Evolutionary conservation across 345 rosid species (phyloP).

Genomic region (Corchorus capsularis): DNA sequence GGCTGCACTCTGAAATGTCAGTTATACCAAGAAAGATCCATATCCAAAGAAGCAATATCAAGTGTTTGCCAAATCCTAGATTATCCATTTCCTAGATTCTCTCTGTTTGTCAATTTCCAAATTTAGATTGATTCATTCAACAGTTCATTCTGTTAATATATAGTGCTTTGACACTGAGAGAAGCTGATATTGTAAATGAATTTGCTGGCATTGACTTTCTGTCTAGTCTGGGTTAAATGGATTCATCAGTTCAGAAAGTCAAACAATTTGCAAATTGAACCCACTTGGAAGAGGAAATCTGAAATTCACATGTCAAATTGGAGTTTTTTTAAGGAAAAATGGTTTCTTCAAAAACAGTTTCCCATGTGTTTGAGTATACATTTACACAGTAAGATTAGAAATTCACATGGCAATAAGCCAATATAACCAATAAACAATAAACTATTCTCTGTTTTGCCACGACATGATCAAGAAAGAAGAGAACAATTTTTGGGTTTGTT

Average conservation of each 20-base stretch:
- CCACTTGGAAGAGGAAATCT: neutral
- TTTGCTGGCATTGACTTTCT: conserved; percentile 5
- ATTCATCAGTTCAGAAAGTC: neutral
- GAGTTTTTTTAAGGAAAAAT: neutral
- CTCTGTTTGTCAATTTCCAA: neutral
- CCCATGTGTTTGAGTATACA: conserved; percentile 11
- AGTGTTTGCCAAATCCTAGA: neutral
- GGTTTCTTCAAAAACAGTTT: neutral
- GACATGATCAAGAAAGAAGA: neutral
- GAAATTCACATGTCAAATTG: neutral
- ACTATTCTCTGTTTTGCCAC: neutral
- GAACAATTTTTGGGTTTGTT: neutral
- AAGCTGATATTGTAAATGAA: neutral
- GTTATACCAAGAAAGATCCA: neutral
- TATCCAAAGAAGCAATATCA: neutral
- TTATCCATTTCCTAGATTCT: neutral
- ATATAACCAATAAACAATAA: too few relatives aligned
- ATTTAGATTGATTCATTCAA: neutral
- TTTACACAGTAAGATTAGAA: neutral
- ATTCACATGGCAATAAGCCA: neutral
- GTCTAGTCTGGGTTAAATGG: neutral
- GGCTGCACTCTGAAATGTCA: conserved; percentile 2
- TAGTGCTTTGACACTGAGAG: neutral
- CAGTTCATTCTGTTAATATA: neutral
- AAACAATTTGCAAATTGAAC: neutral